phyloP scores from a whole-genome alignment of 1,139 yeast species.

The Pichia norvegensis region DNA sequence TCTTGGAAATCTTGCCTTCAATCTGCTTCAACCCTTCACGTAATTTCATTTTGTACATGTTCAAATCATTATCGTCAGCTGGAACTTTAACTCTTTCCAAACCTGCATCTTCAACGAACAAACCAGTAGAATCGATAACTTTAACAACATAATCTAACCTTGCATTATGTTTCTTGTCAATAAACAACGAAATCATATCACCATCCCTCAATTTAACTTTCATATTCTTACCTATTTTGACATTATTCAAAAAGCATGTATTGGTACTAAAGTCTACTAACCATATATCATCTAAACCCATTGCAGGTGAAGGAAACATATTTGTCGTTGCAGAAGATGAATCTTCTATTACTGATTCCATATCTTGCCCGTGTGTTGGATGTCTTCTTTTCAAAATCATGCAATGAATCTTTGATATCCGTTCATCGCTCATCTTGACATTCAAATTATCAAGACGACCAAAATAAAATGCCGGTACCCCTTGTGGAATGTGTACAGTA shows the following conservation, averaged over 20 bases:
- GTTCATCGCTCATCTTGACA: conserved; percentile 53
- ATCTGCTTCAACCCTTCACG: conserved; percentile 10
- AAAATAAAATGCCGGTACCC: conserved; percentile 52
- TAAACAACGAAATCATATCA: conserved; percentile 58
- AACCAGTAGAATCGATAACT: conserved; percentile 50
- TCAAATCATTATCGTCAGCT: conserved; percentile 10
- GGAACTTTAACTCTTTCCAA: conserved; percentile 1
- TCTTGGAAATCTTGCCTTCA: conserved; percentile 1
- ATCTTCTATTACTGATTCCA: neutral
- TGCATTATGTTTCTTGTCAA: conserved; percentile 46
- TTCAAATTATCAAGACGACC: conserved; percentile 55
- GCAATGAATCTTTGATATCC: conserved; percentile 83
- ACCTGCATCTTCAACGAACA: conserved; percentile 7
- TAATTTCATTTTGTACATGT: conserved; percentile 7
- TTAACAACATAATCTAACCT: conserved; percentile 46
- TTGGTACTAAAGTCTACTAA: conserved; percentile 72
- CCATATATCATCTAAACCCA: conserved; percentile 68
- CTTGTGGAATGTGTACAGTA: conserved; percentile 52
- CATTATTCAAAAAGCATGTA: conserved; percentile 63
- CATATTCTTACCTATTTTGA: conserved; percentile 50
- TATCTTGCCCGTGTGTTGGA: conserved; percentile 31
- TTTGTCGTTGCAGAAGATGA: conserved; percentile 18
- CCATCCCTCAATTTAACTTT: conserved; percentile 56
- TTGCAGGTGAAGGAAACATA: conserved; percentile 57
- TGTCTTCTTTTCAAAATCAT: conserved; percentile 54